Evolutionary conservation across 2,329 filamentous ascomycete genomes (phyloP).

Genomic region (Cucurbitaria berberidis): DNA sequence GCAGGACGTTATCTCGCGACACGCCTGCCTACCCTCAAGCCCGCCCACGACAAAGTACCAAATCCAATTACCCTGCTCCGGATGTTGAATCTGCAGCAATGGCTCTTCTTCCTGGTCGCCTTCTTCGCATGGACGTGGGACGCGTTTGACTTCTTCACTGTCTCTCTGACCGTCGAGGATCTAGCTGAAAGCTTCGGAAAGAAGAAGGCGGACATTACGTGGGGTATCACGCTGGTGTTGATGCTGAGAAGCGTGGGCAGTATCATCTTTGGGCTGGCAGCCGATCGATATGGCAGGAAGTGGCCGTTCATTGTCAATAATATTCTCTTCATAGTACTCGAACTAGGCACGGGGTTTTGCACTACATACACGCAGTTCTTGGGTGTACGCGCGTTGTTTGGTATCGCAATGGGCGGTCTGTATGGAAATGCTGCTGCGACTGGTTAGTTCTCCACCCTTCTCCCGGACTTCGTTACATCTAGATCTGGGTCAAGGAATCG

Average conservation of each 20-base stretch:
- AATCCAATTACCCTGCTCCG: constrained; percentile 61
- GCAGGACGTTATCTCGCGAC: constrained; percentile 59
- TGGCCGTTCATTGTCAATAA: constrained; percentile 67
- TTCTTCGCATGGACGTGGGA: constrained; percentile 57
- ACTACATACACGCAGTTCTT: constrained; percentile 65
- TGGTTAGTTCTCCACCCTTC: constrained; percentile 19
- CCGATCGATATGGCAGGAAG: constrained; percentile 63
- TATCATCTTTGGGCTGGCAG: constrained; percentile 61
- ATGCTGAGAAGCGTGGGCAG: constrained; percentile 68
- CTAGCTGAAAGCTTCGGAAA: constrained; percentile 61
- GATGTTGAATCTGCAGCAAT: constrained; percentile 61
- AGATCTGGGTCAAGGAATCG: too few species aligned
- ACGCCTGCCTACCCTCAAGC: constrained; percentile 60
- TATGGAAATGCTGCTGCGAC: constrained; percentile 68
- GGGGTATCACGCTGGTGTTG: constrained; percentile 57
- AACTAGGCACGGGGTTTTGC: constrained; percentile 66
- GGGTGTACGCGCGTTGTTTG: constrained; percentile 65
- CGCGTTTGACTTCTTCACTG: constrained; percentile 68
- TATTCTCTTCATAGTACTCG: constrained; percentile 65
- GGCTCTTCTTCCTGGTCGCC: constrained; percentile 62
- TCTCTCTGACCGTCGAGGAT: constrained; percentile 61
- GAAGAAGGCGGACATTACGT: constrained; percentile 64
- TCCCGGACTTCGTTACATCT: background rate
- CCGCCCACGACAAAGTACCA: constrained; percentile 60
- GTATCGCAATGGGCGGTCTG: constrained; percentile 69